phyloP scores from a whole-genome alignment of 2,329 filamentous ascomycete species.

The Madurella mycetomatis region DNA sequence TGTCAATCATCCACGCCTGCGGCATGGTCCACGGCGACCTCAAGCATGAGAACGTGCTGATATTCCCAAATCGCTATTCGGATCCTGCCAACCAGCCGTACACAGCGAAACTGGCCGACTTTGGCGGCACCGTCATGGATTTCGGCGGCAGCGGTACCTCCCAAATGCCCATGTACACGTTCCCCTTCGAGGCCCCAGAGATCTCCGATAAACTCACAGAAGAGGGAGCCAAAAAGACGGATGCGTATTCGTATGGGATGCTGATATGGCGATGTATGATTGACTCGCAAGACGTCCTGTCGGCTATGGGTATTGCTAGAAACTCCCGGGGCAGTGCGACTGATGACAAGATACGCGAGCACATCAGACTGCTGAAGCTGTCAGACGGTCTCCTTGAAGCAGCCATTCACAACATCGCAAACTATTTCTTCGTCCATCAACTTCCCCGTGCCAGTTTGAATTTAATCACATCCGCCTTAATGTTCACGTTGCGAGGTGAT shows the following conservation, averaged over 20 bases:
- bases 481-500: constrained; percentile 14
- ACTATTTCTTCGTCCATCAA: constrained; percentile 1
- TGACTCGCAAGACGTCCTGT: constrained; percentile 11
- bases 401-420: constrained; percentile 9
- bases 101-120: constrained; percentile 18
- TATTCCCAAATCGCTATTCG: constrained; percentile 13
- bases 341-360: not conserved
- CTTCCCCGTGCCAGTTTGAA: constrained; percentile 8
- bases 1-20: constrained; percentile 15
- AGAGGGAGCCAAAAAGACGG: constrained; percentile 14
- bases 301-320: not conserved
- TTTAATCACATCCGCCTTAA: constrained; percentile 10
- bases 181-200: constrained; percentile 17
- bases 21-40: constrained; percentile 15
- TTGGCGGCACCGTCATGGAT: constrained; percentile 20
- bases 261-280: constrained; percentile 20
- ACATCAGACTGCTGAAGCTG: constrained; percentile 8
- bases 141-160: constrained; percentile 2
- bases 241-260: constrained; percentile 19
- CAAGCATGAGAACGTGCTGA: constrained; percentile 13
- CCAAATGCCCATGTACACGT: constrained; percentile 13
- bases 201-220: constrained; percentile 1
- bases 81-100: constrained; percentile 13
- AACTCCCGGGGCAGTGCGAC: not conserved
- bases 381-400: constrained; percentile 15